Base-by-base conservation (phyloP, 176 grass and related monocot genomes). In the Hyparrhenia diplandra region DNA sequence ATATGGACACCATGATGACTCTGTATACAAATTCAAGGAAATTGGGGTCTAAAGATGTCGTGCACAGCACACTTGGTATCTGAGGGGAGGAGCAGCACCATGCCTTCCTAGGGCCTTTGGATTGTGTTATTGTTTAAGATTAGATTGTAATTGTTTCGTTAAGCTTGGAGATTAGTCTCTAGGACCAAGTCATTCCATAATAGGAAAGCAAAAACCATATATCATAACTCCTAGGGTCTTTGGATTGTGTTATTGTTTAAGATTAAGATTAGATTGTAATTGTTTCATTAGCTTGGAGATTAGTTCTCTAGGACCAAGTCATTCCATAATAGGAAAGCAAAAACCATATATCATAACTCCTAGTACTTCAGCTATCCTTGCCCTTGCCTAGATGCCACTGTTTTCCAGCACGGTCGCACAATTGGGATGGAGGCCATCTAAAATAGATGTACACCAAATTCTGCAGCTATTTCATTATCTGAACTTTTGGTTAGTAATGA, bases 371-470 rank as follows among this genome's bases (percentile, higher is more conserved):
- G 40, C 67, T 70, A 27, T 70, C 67, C n/a, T 27, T 27, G 13
- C n/a, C n/a, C 16, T 65, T 67, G 18, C 35, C 2, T 21, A 2
- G 17, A 35, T 20, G 20, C 34, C 20, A 37, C 20, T 67, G 34
- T 67, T 67, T 67, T 39, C 65, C 34, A 67, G 65, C 65, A 67
- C 31, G 1, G 64, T 31, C 9, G 6, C 29, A 2, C 18, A 6
- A 8, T 34, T 34, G 30, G 63, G 29, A 35, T 20, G 16, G 20
- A 5, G 64, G 31, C 18, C 17, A n/a, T 67, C 64, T 36, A 37
- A 37, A 67, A 74, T 86, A 68, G 36, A 75, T 86, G 37, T 49
- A 16, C 29, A 64, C n/a, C 1, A 8, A 60, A 75, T 75, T 81
- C n/a, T 58, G 9, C 54, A 58, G 54, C 21, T 58, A 24, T 58